phyloP scores from a whole-genome alignment of 139 green algal species.

The Bryopsis sp. region DNA sequence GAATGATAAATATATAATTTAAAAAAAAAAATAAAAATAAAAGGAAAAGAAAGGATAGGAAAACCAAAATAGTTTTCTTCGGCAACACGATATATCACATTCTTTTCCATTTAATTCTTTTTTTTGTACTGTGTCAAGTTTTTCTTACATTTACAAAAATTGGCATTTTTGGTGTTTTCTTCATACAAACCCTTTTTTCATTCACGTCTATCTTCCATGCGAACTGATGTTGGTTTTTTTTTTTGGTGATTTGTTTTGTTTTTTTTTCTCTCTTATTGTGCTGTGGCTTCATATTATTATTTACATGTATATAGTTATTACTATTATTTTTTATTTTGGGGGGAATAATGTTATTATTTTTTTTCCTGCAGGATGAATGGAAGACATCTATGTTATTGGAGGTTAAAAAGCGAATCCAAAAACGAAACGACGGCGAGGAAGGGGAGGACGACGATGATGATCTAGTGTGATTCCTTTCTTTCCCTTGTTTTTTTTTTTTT shows the following conservation, averaged over 20 bases:
- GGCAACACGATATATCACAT: background rate
- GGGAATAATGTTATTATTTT: background rate
- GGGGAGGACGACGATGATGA: conserved; percentile 2
- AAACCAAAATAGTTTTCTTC: background rate
- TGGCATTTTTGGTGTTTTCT: background rate
- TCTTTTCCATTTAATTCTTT: background rate
- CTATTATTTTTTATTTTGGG: background rate
- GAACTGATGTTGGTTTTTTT: too few relatives aligned
- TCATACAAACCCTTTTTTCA: too few relatives aligned
- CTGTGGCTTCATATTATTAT: background rate
- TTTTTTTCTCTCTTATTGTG: background rate
- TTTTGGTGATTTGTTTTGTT: too few relatives aligned
- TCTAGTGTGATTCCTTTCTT: too few relatives aligned
- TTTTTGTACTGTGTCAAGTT: background rate
- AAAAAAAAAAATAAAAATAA: background rate
- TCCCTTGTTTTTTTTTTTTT: too few relatives aligned
- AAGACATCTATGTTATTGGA: conserved; percentile 12
- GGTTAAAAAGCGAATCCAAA: background rate
- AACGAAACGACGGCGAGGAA: background rate
- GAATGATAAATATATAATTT: background rate
- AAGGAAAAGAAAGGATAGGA: background rate
- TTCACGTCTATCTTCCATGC: too few relatives aligned
- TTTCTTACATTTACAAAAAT: background rate
- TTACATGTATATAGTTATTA: background rate
- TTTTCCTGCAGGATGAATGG: conserved; percentile 6